Evolutionary conservation across 2,329 filamentous ascomycete species (phyloP).

Genomic region (Penicillium frequentans): DNA sequence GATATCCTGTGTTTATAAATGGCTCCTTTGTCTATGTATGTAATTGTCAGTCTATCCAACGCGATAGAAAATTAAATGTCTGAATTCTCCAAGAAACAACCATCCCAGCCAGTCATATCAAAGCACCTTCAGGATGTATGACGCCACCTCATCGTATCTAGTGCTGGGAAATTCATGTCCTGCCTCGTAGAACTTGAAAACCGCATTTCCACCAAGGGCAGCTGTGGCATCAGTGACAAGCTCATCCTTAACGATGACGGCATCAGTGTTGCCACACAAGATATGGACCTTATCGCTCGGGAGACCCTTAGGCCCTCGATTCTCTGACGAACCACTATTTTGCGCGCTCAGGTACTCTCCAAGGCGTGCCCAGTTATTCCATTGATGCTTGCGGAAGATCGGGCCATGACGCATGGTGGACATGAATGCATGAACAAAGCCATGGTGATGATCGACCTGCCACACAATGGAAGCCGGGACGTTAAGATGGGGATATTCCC

Average conservation of each 20-base stretch:
- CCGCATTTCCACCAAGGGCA: conserved; percentile 60
- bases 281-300: conserved; percentile 58
- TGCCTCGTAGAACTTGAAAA: conserved; percentile 58
- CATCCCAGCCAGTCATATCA: conserved; percentile 20
- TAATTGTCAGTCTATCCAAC: background rate
- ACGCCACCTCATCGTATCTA: conserved; percentile 58
- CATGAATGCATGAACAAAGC: conserved; percentile 70
- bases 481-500: conserved; percentile 53
- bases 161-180: conserved; percentile 72
- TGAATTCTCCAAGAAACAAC: background rate
- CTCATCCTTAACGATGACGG: conserved; percentile 66
- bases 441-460: conserved; percentile 66
- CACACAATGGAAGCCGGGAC: conserved; percentile 66
- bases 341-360: conserved; percentile 50
- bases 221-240: conserved; percentile 60
- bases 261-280: conserved; percentile 65
- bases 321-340: conserved; percentile 28
- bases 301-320: conserved; percentile 32
- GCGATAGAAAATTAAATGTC: background rate
- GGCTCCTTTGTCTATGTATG: conserved; percentile 11
- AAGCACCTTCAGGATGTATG: conserved; percentile 48
- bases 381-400: conserved; percentile 59
- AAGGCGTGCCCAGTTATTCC: conserved; percentile 62
- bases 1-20: background rate
- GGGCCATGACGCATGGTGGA: conserved; percentile 70